Base-by-base conservation (phyloP, 768 basidiomycete species). In the Daedaleopsis sinensis region DNA sequence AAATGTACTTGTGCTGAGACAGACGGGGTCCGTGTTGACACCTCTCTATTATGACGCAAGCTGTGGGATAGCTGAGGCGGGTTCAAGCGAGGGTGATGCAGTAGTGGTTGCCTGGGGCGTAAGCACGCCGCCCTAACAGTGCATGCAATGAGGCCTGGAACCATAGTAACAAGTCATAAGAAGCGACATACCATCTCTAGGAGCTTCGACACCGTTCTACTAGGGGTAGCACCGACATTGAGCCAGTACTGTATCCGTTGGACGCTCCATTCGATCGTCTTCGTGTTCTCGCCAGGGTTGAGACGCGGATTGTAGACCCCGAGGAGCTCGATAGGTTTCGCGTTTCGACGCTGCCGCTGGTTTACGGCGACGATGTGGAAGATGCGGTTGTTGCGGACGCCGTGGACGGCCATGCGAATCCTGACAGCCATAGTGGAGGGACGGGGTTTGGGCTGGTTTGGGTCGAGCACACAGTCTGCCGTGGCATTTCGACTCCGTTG, bases 211-310 rank as follows among this genome's bases (percentile, higher is more conserved):
- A 91, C 93, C 7, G 89, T 80, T 70, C 88, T 87, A 48, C 86
- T 90, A 1, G 96, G 96, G 61, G 83, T 73, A 37, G 96, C 96
- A 0, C 95, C 96, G 18, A 89, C 85, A 37, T 82, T 82, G 42
- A 98, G 74, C 96, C 96, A 98, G 70, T 92, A 94, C 60, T 82
- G 82, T 72, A 98, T 93, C 71, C 96, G 85, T 67, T 92, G 88
- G 24, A 89, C 88, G 73, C 94, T 94, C 95, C 96, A 98, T 67
- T 89, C 84, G 58, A 98, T 80, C 37, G 84, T 86, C 76, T 95
- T 96, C 66, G 84, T 80, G 23, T 77, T 73, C 60, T 79, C 73
- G 39, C 79, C 82, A 18, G 71, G 78, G 52, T 73, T 74, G 49
- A 85, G 75, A 64, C 82, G 85, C 4, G 93, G 94, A 73, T 93